Conservation (phyloP, 495 filamentous ascomycete genomes). For the Lasiosphaeria miniovina region DNA sequence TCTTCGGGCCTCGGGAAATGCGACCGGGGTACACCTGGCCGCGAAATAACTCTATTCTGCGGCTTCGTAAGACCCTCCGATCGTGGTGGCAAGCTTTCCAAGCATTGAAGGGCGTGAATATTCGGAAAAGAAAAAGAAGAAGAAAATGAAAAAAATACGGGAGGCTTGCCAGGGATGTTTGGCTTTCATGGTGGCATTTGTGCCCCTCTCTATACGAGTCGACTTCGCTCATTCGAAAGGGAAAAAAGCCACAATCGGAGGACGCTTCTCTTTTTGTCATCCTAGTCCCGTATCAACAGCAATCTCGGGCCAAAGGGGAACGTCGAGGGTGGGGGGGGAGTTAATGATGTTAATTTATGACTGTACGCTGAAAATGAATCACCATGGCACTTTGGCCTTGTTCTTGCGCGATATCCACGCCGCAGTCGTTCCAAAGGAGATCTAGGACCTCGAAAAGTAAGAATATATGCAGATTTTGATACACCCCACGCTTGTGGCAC, state of each 20-base stretch:
- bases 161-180: no score
- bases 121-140: no score
- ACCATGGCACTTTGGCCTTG: not conserved
- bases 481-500: no score
- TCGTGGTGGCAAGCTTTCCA: no score
- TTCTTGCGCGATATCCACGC: not conserved
- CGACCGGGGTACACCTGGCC: not conserved
- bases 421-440: not conserved
- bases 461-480: no score
- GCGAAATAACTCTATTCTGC: not conserved
- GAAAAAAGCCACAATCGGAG: not conserved
- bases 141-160: no score
- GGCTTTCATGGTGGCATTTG: no score
- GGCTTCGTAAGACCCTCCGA: not conserved
- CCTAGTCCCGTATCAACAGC: not conserved
- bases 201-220: no score
- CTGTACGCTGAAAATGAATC: conserved; percentile 26
- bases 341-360: conserved; percentile 24
- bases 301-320: not conserved
- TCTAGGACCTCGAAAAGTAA: no score
- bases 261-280: not conserved
- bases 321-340: not conserved
- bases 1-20: not conserved
- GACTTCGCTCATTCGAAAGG: not conserved
- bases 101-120: no score